Conservation (phyloP, 164 flowering plant species). For the Amborella trichopoda region DNA sequence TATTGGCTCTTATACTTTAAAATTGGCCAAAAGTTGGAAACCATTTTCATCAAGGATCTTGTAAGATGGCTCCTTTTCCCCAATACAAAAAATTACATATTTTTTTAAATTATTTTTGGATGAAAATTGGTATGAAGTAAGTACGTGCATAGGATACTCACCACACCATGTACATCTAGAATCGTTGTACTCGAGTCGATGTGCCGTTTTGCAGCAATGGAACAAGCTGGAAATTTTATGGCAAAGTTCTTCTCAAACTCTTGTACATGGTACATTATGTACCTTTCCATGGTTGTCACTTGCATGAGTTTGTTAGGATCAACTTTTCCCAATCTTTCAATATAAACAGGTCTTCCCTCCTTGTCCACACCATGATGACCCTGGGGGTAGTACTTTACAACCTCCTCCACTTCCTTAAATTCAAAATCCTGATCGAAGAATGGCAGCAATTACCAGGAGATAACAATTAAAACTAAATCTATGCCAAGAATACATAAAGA, state of each 20-base stretch:
- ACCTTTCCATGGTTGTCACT: conserved; percentile 67
- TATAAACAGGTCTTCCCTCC: conserved; percentile 75
- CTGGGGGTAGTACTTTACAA: conserved; percentile 56
- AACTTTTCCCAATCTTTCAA: conserved; percentile 57
- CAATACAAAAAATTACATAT: no score
- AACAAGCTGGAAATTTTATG: conserved; percentile 73
- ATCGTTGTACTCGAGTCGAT: conserved; percentile 66
- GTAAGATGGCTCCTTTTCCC: no score
- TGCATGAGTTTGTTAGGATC: conserved; percentile 56
- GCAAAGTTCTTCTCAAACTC: conserved; percentile 59
- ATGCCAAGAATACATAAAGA: not conserved
- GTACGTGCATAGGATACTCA: no score
- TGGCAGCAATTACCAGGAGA: not conserved
- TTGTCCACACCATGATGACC: conserved; percentile 80
- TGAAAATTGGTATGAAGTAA: no score
- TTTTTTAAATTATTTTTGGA: no score
- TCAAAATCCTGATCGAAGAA: conserved; percentile 46
- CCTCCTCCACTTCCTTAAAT: conserved; percentile 53
- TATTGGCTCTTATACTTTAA: no score
- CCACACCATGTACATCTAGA: conserved; percentile 80
- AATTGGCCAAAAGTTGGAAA: no score
- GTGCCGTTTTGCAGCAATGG: conserved; percentile 61
- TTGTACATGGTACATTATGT: conserved; percentile 64
- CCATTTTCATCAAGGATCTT: no score
- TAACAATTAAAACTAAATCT: not conserved